These are phyloP conservation scores for Populus ilicifolia DNA, from an alignment of 345 rosid species.

Conservation along the genomic window DNA sequence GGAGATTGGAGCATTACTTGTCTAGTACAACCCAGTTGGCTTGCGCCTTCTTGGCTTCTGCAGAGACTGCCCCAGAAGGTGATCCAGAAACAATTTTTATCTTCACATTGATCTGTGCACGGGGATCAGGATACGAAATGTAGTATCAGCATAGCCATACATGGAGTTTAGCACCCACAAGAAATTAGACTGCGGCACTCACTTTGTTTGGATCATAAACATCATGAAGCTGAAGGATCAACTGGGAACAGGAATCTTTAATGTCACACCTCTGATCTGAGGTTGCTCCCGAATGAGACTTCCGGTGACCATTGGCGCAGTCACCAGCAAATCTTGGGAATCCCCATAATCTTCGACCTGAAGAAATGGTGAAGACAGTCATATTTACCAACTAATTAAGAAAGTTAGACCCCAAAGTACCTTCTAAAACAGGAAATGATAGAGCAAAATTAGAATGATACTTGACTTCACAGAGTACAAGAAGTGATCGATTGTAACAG, in stretches of 20 bases:
- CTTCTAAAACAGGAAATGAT: background rate
- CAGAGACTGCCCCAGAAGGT: conserved; percentile 78
- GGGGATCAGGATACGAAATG: conserved; percentile 2
- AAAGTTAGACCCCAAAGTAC: background rate
- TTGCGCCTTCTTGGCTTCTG: conserved; percentile 68
- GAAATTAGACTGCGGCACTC: background rate
- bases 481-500: background rate
- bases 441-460: background rate
- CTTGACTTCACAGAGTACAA: background rate
- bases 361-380: conserved; percentile 9
- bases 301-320: conserved; percentile 80
- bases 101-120: conserved; percentile 72
- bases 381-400: background rate
- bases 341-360: conserved; percentile 85
- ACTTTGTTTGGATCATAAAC: conserved; percentile 97
- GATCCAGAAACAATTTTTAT: conserved; percentile 90
- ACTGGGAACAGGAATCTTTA: conserved; percentile 89
- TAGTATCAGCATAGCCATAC: conserved; percentile 10
- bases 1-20: conserved; percentile 50
- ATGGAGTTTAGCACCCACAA: conserved; percentile 5
- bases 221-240: conserved; percentile 98
- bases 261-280: conserved; percentile 72
- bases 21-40: conserved; percentile 95
- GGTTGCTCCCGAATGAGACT: conserved; percentile 59
- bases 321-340: conserved; percentile 88